phyloP scores from a whole-genome alignment of 768 basidiomycete genomes.

The Amylocystis lapponica region DNA sequence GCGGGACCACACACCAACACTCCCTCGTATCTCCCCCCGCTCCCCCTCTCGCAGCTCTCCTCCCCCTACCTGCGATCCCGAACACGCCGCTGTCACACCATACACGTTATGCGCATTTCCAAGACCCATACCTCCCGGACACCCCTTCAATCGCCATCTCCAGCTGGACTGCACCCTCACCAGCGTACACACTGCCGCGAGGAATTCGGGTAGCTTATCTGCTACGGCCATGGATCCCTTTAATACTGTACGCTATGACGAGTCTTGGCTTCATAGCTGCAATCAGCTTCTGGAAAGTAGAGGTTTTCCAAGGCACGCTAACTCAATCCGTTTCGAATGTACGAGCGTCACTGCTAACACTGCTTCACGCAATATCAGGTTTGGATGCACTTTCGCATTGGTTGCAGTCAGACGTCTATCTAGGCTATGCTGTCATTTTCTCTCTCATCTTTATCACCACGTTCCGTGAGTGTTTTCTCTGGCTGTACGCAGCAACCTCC shows the following conservation, averaged over 20 bases:
- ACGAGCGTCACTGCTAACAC: conserved; percentile 7
- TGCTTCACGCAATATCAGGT: conserved; percentile 35
- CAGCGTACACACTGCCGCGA: conserved; percentile 23
- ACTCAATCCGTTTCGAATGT: conserved; percentile 5
- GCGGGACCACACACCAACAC: conserved; percentile 7
- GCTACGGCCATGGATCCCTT: conserved; percentile 71
- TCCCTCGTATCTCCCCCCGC: conserved; percentile 9
- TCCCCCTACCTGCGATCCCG: conserved; percentile 4
- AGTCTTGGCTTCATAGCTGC: conserved; percentile 73
- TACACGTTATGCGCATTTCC: conserved; percentile 3
- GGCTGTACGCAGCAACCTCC: conserved; percentile 11
- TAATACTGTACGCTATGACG: conserved; percentile 72
- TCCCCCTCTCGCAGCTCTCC: conserved; percentile 5
- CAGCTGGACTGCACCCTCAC: conserved; percentile 10
- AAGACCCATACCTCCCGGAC: conserved; percentile 2
- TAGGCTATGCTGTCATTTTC: conserved; percentile 78
- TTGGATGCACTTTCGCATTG: conserved; percentile 79
- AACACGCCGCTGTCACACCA: too few relatives aligned
- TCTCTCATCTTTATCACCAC: conserved; percentile 81
- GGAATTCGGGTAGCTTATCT: conserved; percentile 50
- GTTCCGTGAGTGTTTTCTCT: conserved; percentile 54
- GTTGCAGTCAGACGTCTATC: conserved; percentile 63
- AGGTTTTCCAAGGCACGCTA: conserved; percentile 76
- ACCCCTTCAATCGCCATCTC: conserved; percentile 6
- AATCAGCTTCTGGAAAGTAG: conserved; percentile 76